Percentiles rank a stretch among this genome's conserved stretches.
Conservation (phyloP, 305 asterid genomes). For the Salvia sclarea region DNA sequence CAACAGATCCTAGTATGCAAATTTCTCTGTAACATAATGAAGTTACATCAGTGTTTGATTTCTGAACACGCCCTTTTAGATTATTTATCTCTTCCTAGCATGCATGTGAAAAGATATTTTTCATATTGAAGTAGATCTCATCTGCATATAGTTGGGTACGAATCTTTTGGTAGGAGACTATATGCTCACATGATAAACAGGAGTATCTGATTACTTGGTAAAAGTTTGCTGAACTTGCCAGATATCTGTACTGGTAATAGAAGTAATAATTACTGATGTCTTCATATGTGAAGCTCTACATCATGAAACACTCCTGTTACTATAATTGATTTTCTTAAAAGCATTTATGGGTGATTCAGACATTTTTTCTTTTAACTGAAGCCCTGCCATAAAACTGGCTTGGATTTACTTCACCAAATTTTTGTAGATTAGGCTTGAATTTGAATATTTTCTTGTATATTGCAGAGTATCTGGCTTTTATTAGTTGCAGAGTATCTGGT, state of each 20-base stretch:
- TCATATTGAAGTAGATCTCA: slow-evolving; percentile 18
- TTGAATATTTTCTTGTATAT: slow-evolving; percentile 22
- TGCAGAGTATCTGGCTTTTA: slow-evolving; percentile 19
- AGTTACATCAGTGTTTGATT: slow-evolving; percentile 20
- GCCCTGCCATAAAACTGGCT: neutral
- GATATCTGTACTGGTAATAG: slow-evolving; percentile 18
- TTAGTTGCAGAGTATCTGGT: slow-evolving; percentile 22
- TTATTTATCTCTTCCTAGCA: slow-evolving; percentile 26
- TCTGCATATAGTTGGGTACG: slow-evolving; percentile 7
- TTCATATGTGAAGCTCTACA: neutral
- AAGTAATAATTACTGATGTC: neutral
- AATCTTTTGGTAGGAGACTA: slow-evolving; percentile 14
- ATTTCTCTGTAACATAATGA: slow-evolving; percentile 26
- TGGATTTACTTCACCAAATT: neutral
- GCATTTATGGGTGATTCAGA: neutral
- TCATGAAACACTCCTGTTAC: neutral
- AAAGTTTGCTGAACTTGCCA: slow-evolving; percentile 29
- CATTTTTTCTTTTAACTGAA: neutral
- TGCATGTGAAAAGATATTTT: slow-evolving; percentile 27
- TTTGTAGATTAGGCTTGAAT: neutral
- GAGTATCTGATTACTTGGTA: slow-evolving; percentile 17
- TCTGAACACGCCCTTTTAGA: slow-evolving; percentile 1
- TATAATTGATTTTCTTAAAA: slow-evolving; percentile 5
- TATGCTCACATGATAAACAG: slow-evolving; percentile 24
- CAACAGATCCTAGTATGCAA: slow-evolving; percentile 89